A percentile compares a stretch with the other conserved stretches of the same genome.
Conservation (phyloP, 495 filamentous ascomycete genomes). For the Lasiosphaeria ovina region DNA sequence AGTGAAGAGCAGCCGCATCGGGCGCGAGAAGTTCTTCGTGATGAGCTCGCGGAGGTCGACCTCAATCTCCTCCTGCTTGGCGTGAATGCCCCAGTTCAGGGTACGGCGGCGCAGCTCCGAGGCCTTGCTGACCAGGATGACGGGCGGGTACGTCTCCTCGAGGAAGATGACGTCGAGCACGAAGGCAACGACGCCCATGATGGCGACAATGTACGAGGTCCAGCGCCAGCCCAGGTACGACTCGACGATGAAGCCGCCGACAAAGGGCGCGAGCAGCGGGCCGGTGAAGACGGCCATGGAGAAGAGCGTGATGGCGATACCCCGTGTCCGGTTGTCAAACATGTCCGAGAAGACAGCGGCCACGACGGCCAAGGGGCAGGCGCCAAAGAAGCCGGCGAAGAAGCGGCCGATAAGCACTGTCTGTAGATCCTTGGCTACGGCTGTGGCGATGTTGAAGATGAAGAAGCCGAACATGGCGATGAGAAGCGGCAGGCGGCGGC, state of each 20-base stretch:
- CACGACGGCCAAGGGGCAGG: conserved; percentile 77
- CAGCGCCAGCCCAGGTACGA: conserved; percentile 77
- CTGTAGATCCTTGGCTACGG: conserved; percentile 74
- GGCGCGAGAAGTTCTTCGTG: conserved; percentile 79
- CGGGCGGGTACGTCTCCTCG: conserved; percentile 78
- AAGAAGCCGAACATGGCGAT: conserved; percentile 75
- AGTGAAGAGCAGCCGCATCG: conserved; percentile 71
- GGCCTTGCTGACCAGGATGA: conserved; percentile 76
- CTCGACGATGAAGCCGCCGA: conserved; percentile 78
- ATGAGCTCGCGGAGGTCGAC: conserved; percentile 76
- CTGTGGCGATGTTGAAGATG: conserved; percentile 70
- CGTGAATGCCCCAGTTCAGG: conserved; percentile 90
- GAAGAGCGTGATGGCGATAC: conserved; percentile 79
- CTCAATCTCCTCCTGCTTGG: conserved; percentile 91
- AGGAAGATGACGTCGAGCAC: conserved; percentile 69
- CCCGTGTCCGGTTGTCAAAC: conserved; percentile 75
- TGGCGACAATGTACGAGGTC: conserved; percentile 69
- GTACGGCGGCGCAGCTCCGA: conserved; percentile 75
- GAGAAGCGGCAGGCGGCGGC: conserved; percentile 69
- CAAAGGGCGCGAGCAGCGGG: conserved; percentile 75
- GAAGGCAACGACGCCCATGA: conserved; percentile 78
- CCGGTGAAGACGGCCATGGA: conserved; percentile 82
- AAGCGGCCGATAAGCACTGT: conserved; percentile 82
- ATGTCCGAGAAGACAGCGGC: conserved; percentile 88
- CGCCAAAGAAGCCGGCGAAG: conserved; percentile 74